Conservation (phyloP, 345 rosid genomes). For the Melaleuca alternifolia region DNA sequence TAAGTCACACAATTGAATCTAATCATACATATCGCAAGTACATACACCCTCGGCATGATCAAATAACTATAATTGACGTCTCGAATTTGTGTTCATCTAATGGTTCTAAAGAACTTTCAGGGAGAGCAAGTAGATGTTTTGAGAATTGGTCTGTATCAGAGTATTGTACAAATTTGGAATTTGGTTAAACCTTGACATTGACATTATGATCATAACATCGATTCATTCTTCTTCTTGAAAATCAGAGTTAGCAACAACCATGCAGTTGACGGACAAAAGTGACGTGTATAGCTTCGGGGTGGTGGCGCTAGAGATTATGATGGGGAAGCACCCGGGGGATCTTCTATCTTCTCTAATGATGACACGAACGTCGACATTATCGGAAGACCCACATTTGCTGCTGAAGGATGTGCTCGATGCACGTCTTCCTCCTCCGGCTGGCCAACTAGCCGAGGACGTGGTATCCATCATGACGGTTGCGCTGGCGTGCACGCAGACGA, state of each 20-base stretch:
- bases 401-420: conserved; percentile 42
- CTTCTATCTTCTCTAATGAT: conserved; percentile 20
- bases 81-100: neutral
- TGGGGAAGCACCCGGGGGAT: conserved; percentile 64
- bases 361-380: neutral
- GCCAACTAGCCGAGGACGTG: conserved; percentile 35
- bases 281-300: conserved; percentile 63
- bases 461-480: conserved; percentile 25
- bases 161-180: neutral
- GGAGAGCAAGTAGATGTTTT: neutral
- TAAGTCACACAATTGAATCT: neutral
- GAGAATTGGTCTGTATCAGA: neutral
- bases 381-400: conserved; percentile 10
- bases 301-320: conserved; percentile 51
- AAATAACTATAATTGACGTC: conserved; percentile 19
- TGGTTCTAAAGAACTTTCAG: neutral
- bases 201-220: neutral
- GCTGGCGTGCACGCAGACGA: conserved; percentile 27
- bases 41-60: neutral
- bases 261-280: conserved; percentile 28
- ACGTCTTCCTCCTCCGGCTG: conserved; percentile 28
- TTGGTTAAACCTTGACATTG: neutral
- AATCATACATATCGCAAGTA: neutral
- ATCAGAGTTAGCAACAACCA: conserved; percentile 1
- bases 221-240: neutral